Evolutionary conservation across 108 stramenopile species (phyloP).

Genomic region (Cyclotella choctawhatcheeana): DNA sequence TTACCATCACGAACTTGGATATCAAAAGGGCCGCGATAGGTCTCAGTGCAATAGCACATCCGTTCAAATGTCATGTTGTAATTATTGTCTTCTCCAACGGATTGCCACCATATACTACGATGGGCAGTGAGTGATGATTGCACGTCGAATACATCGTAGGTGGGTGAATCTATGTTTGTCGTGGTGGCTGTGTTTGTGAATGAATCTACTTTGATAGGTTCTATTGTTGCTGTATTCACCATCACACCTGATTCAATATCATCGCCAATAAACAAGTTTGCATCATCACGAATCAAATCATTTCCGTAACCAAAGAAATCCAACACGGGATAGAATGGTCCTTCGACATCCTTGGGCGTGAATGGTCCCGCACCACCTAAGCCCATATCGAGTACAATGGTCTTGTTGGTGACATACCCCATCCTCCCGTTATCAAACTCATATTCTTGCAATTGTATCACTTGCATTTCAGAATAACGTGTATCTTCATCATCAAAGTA

Average conservation of each 20-base stretch:
- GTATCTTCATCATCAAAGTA: constrained; percentile 14
- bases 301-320: constrained; percentile 8
- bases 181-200: no score
- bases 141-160: background rate
- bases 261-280: background rate
- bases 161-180: no score
- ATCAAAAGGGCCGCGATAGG: background rate
- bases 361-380: constrained; percentile 11
- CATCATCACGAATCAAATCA: constrained; percentile 8
- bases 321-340: constrained; percentile 8
- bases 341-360: constrained; percentile 5
- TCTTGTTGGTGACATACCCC: constrained; percentile 7
- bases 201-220: no score
- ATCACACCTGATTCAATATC: background rate
- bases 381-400: constrained; percentile 6
- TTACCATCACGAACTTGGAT: background rate
- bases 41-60: background rate
- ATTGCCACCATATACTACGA: background rate
- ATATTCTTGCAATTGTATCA: constrained; percentile 1
- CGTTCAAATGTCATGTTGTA: background rate
- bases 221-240: no score
- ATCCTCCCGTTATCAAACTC: background rate
- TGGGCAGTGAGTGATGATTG: background rate
- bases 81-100: background rate
- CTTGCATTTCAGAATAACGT: constrained; percentile 4